Evolutionary conservation across 129 eudicot species (phyloP).

Genomic region (Pseudognaphalium luteoalbum): DNA sequence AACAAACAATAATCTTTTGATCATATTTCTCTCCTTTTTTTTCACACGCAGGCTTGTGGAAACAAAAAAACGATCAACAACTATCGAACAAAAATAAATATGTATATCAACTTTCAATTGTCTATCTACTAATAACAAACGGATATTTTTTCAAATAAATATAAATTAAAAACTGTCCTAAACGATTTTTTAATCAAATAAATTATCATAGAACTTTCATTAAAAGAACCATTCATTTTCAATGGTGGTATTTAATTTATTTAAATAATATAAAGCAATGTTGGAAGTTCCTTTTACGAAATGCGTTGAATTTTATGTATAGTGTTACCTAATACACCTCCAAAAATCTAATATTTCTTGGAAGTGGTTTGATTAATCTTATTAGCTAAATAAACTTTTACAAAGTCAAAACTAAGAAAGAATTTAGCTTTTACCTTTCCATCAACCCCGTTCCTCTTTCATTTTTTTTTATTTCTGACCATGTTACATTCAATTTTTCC

Average conservation of each 20-base stretch:
- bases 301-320: not conserved
- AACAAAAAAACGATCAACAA: not conserved
- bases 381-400: not conserved
- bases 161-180: no score
- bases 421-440: conserved; percentile 25
- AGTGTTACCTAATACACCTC: conserved; percentile 26
- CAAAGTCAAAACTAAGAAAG: conserved; percentile 6
- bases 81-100: not conserved
- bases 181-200: no score
- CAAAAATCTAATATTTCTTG: conserved; percentile 5
- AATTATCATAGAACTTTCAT: no score
- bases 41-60: not conserved
- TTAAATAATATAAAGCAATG: not conserved
- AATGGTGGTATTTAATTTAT: no score
- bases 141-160: no score
- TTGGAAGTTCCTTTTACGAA: conserved; percentile 12
- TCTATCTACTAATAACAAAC: no score
- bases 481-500: no score
- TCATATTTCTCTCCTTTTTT: not conserved
- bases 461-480: no score
- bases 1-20: not conserved
- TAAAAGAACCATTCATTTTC: no score
- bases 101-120: no score
- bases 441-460: conserved; percentile 7
- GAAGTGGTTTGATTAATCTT: conserved; percentile 1